Evolutionary conservation across 345 rosid species (phyloP), one percentile per base, ranked within the genome.

Genomic region (Acer yangbiense): DNA sequence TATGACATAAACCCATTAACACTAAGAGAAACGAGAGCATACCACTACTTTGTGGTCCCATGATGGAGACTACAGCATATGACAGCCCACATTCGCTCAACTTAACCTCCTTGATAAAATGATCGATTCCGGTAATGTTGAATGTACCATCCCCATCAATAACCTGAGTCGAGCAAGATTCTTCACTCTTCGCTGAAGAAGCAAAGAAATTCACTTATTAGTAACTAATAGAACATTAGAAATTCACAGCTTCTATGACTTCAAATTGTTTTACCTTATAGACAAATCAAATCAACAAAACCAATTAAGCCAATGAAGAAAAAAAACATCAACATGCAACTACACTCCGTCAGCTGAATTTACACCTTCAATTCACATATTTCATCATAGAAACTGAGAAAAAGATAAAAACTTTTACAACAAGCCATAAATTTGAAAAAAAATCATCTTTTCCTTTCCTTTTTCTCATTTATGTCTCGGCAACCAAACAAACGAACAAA

Each of bases 41-140:
- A 97, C 99, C 99, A 61, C 99, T 97, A 82, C 98, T 97, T 79
- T 94, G 99, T 1, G 99, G 99, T 71, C 99, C 99, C 99, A 97
- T 97, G 79, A 97, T 97, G 58, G 99, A 90, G 81, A 91, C 99
- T 55, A 92, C 85, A 7, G 98, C 99, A 73, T 97, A 94, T 6
- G 99, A 97, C 75, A 97, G 86, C 48, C 99, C 99, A 72, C 97
- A 91, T 75, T 94, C 97, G 48, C 82, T 88, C 83, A 97, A 79
- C 43, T 84, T 91, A 74, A 90, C 87, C 78, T 90, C 94, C 84
- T 88, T 91, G 81, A 91, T 94, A 70, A 97, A 91, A 79, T 74
- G 25, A 32, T 94, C 98, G 32, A 93, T 73, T 78, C 98, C 98
- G 52, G 79, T 10, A 64, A 79, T 88, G 81, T 91, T 92, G 79